These are phyloP conservation scores for Xylaria sp. DNA, from an alignment of 2,329 filamentous ascomycete species.

Conservation along the genomic window DNA sequence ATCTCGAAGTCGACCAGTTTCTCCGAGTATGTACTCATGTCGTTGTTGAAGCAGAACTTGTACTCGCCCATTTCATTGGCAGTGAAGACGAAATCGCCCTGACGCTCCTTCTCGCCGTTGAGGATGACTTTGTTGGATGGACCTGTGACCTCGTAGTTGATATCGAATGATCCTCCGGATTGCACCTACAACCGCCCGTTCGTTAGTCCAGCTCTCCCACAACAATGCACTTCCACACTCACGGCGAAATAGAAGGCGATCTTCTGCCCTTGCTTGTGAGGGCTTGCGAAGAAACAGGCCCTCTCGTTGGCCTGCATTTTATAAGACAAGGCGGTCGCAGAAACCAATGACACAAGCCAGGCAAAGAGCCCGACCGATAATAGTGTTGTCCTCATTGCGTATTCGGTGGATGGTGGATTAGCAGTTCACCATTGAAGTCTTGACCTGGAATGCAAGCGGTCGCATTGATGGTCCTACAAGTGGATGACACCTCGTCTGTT, in stretches of 20 bases:
- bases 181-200: slow-evolving; percentile 61
- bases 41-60: slow-evolving; percentile 96
- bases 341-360: slow-evolving; percentile 62
- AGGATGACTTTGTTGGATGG: slow-evolving; percentile 77
- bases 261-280: slow-evolving; percentile 76
- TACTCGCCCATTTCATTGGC: slow-evolving; percentile 85
- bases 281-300: slow-evolving; percentile 86
- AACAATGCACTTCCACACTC: slow-evolving; percentile 33
- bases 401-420: slow-evolving; percentile 23
- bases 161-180: slow-evolving; percentile 95
- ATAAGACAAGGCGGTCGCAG: slow-evolving; percentile 91
- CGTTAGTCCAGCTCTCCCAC: slow-evolving; percentile 5
- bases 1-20: slow-evolving; percentile 99
- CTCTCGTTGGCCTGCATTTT: slow-evolving; percentile 85
- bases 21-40: slow-evolving; percentile 96
- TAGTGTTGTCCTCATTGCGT: slow-evolving; percentile 60
- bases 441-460: neutral
- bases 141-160: slow-evolving; percentile 84
- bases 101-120: slow-evolving; percentile 82
- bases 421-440: slow-evolving; percentile 16
- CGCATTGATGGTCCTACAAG: neutral
- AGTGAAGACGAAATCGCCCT: slow-evolving; percentile 97
- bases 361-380: slow-evolving; percentile 65
- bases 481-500: neutral
- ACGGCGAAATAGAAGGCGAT: slow-evolving; percentile 99